phyloP scores from a whole-genome alignment of 441 rosid genomes.

The Arabidopsis hybrid region DNA sequence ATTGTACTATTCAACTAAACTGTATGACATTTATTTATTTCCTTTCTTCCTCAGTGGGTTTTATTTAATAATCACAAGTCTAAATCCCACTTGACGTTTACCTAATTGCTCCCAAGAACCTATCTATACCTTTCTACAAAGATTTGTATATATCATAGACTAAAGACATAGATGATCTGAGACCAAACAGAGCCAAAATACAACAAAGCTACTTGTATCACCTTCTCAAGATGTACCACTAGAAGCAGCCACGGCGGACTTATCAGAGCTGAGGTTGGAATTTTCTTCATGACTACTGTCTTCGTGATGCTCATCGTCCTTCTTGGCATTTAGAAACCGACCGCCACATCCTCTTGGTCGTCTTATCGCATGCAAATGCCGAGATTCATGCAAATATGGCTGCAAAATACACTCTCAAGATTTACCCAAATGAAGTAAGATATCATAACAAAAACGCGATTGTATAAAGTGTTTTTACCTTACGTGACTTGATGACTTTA shows the following conservation, averaged over 20 bases:
- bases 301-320: conserved; percentile 52
- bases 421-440: conserved; percentile 12
- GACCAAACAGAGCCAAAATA: conserved; percentile 23
- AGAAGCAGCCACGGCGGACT: conserved; percentile 51
- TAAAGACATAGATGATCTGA: conserved; percentile 25
- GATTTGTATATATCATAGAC: conserved; percentile 25
- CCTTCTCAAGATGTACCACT: conserved; percentile 54
- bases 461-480: conserved; percentile 47
- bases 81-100: conserved; percentile 27
- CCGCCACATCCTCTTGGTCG: conserved; percentile 96
- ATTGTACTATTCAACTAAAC: conserved; percentile 26
- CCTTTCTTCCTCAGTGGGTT: conserved; percentile 19
- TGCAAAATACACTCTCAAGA: conserved; percentile 43
- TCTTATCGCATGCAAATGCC: conserved; percentile 89
- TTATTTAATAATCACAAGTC: conserved; percentile 34
- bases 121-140: conserved; percentile 33
- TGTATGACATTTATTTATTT: conserved; percentile 1
- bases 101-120: conserved; percentile 37
- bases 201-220: conserved; percentile 24
- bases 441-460: neutral
- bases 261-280: conserved; percentile 61
- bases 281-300: conserved; percentile 50
- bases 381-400: conserved; percentile 97
- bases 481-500: conserved; percentile 70
- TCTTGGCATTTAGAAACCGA: conserved; percentile 87